Percentiles rank a stretch among this genome's conserved stretches.
Evolutionary conservation across 768 basidiomycete species (phyloP).

Genomic region (Trametes villosa): DNA sequence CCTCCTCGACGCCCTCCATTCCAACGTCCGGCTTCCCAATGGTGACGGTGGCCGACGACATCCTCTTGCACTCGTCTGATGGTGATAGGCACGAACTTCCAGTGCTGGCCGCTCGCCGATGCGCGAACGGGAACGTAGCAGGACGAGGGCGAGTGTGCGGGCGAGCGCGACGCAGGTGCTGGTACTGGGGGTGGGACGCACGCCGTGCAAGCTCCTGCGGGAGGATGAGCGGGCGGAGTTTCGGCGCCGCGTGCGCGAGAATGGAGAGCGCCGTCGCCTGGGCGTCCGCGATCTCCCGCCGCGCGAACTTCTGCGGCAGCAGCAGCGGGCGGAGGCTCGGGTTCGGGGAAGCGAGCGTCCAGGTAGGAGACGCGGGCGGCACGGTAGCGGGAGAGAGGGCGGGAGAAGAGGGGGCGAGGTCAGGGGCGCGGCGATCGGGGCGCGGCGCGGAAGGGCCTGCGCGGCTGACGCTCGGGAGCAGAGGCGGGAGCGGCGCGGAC

Average conservation of each 20-base stretch:
- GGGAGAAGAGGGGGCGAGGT: background rate
- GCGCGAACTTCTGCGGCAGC: slow-evolving; percentile 30
- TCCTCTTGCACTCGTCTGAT: background rate
- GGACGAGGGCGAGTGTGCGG: slow-evolving; percentile 2
- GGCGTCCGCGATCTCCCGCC: slow-evolving; percentile 16
- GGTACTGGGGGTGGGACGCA: slow-evolving; percentile 1
- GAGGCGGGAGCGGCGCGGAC: too few species aligned
- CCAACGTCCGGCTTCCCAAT: too few species aligned
- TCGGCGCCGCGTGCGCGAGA: slow-evolving; percentile 2
- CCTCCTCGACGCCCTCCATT: too few species aligned
- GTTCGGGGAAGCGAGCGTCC: background rate
- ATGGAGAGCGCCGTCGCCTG: slow-evolving; percentile 13
- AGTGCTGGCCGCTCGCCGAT: background rate
- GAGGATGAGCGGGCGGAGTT: slow-evolving; percentile 21
- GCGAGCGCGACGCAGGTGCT: background rate
- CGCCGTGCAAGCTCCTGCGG: slow-evolving; percentile 18
- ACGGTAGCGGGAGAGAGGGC: background rate
- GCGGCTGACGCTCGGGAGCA: too few species aligned
- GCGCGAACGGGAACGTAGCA: background rate
- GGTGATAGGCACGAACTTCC: background rate
- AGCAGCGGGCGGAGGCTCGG: slow-evolving; percentile 26
- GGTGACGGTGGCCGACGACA: background rate
- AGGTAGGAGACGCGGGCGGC: background rate
- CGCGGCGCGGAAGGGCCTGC: background rate
- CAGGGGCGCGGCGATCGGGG: slow-evolving; percentile 9